Percentiles rank a stretch among this genome's conserved stretches.
These are phyloP conservation scores for Thielaviopsis punctulata DNA, from an alignment of 2,329 filamentous ascomycete genomes.

Conservation along the genomic window DNA sequence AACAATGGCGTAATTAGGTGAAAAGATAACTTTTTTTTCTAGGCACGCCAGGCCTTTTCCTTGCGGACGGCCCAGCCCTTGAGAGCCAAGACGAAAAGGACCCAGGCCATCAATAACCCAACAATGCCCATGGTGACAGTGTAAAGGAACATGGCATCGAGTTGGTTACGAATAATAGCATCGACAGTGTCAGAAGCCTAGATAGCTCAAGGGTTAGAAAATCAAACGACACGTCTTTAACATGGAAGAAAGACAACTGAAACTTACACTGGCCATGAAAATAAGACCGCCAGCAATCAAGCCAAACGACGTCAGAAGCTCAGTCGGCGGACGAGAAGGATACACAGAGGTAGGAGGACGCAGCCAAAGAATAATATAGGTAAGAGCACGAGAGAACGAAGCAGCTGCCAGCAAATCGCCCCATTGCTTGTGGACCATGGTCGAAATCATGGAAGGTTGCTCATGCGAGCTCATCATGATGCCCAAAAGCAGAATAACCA, in stretches of 20 bases:
- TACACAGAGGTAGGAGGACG: slow-evolving; percentile 64
- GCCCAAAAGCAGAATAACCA: slow-evolving; percentile 74
- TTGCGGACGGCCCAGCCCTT: slow-evolving; percentile 66
- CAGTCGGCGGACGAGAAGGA: slow-evolving; percentile 73
- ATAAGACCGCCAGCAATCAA: slow-evolving; percentile 74
- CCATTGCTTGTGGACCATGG: slow-evolving; percentile 91
- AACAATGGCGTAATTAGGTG: neutral
- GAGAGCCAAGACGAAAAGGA: slow-evolving; percentile 57
- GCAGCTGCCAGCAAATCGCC: slow-evolving; percentile 69
- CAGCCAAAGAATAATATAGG: slow-evolving; percentile 66
- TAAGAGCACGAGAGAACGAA: slow-evolving; percentile 58
- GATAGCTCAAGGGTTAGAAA: slow-evolving; percentile 14
- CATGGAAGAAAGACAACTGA: too few species aligned
- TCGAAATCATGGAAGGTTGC: slow-evolving; percentile 65
- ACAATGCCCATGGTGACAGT: slow-evolving; percentile 75
- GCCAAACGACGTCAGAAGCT: slow-evolving; percentile 75
- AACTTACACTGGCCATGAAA: slow-evolving; percentile 75
- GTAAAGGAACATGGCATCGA: slow-evolving; percentile 89
- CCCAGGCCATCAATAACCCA: slow-evolving; percentile 71
- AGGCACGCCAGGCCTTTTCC: slow-evolving; percentile 18
- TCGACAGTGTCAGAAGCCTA: slow-evolving; percentile 59
- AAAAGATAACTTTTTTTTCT: neutral
- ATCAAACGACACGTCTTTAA: too few species aligned
- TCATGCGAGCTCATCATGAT: slow-evolving; percentile 94
- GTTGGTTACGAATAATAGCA: slow-evolving; percentile 56